phyloP scores from a whole-genome alignment of 2,329 filamentous ascomycete genomes.

The Epichloe gansuensis region DNA sequence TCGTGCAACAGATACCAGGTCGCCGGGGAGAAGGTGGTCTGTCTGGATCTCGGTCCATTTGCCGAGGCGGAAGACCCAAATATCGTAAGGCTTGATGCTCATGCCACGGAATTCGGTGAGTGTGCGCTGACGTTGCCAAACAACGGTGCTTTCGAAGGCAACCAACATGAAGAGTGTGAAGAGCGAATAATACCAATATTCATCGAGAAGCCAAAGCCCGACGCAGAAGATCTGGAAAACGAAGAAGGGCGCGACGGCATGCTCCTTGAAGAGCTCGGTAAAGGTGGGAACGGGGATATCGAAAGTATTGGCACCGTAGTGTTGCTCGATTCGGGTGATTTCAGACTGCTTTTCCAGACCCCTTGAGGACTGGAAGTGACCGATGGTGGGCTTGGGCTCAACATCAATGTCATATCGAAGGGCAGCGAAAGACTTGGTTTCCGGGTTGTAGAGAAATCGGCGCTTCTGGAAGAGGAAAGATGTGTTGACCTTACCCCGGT shows the following conservation, averaged over 20 bases:
- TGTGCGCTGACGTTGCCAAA: constrained; percentile 96
- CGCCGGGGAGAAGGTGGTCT: constrained; percentile 84
- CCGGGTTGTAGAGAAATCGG: constrained; percentile 73
- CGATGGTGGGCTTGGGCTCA: constrained; percentile 70
- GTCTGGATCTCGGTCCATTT: constrained; percentile 84
- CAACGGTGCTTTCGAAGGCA: constrained; percentile 93
- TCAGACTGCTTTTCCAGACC: constrained; percentile 67
- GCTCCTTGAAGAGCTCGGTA: constrained; percentile 91
- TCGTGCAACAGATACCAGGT: constrained; percentile 80
- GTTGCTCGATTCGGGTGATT: constrained; percentile 67
- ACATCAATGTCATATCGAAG: constrained; percentile 73
- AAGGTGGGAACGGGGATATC: constrained; percentile 97
- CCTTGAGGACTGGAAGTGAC: constrained; percentile 65
- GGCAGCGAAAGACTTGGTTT: constrained; percentile 64
- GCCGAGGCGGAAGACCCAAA: constrained; percentile 78
- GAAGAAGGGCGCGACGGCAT: constrained; percentile 97
- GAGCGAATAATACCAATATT: constrained; percentile 99
- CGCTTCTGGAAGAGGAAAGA: constrained; percentile 98
- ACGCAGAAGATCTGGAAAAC: constrained; percentile 99
- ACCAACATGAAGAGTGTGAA: constrained; percentile 99
- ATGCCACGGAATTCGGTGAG: constrained; percentile 94
- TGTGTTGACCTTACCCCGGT: constrained; percentile 60
- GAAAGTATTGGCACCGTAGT: constrained; percentile 94
- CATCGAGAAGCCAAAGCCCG: constrained; percentile 94
- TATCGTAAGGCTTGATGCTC: constrained; percentile 97